Base-by-base conservation (phyloP, 257 asterid genomes). In the Craterostigma plantagineum region DNA sequence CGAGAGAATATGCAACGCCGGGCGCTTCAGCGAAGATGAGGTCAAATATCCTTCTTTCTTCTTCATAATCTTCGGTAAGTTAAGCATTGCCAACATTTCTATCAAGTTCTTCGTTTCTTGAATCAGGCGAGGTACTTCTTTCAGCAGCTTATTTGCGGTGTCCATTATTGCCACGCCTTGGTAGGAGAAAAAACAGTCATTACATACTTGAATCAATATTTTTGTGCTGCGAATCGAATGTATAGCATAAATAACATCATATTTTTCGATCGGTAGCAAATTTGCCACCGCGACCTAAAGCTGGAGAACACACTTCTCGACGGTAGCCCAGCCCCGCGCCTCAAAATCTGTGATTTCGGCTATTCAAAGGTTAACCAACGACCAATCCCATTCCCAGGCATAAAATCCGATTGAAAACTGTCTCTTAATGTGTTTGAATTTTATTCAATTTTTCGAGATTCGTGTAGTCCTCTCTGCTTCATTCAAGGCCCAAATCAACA, bases 251-350 rank as follows among this genome's bases (percentile, higher is more conserved):
- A 41, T 41, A 17, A 17, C 5, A 8, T 11, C 18, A 33, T n/a
- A n/a, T 8, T 18, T 16, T 23, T 23, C 30, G 30, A 23, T 11
- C 14, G 65, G 56, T 71, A 77, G 91, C 78, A 77, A 73, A 77
- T 77, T 45, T 77, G 91, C 33, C 91, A 77, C 43, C 52, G 91
- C 46, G 85, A 77, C 66, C 53, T 77, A 63, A 77, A 77, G 46
- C 54, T 77, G 73, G 91, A 77, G 49, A 73, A 77, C 37, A 77
- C 81, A 5, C 60, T 77, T n/a, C 48, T 77, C 33, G 84, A 77
- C 59, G 91, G 77, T 57, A 73, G 66, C 53, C 66, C 81, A 12
- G 92, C 92, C 34, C 86, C 86, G 3, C 81, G 91, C 45, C 74
- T 70, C 47, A 70, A 70, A 38, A 70, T 70, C 35, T 70, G 78